Base-by-base conservation (phyloP, 2,329 filamentous ascomycete species). In the Monosporascus sp. region DNA sequence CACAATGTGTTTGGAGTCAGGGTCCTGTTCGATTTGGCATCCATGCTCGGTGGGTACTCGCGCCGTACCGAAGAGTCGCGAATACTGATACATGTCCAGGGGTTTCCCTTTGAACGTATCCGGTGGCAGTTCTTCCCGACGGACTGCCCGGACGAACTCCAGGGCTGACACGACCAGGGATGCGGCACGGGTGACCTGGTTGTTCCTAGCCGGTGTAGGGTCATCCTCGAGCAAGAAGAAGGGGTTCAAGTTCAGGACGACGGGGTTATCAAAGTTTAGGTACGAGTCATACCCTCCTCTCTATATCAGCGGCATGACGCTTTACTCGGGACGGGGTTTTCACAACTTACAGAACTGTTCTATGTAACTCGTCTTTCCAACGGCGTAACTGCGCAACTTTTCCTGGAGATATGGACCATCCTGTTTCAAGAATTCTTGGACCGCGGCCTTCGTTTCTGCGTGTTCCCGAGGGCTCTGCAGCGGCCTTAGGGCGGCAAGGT, bases 171-270 rank as follows among this genome's bases (percentile, higher is more conserved):
- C 84, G 0, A 95, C 90, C 45, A 99, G 77, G 1, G 94, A 97
- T 0, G 94, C 93, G 11, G 94, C 92, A 53, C 94, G 85, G 20
- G 91, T 97, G 60, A 97, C 91, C 70, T 99, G 94, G 68, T 97
- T 94, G 73, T 97, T 97, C 58, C 94, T 84, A 46, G 93, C 92
- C 3, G 94, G 94, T 1, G 94, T 99, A 1, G 94, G 94, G 65
- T 99, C 94, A 76, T 99, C 94, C 72, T 97, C 94, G 50, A 99
- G 79, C 53, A 99, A 78, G 75, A 99, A 99, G 74, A 99, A 99
- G 0, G 94, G 94, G 66, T 99, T 99, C 59, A 99, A 76, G 72
- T 99, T 97, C 61, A 99, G 81, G 41, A 99, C 94, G 41, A 99
- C 94, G 0, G 94, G 92, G 66, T 97, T 97, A 69, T 97, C 94